Evolutionary conservation across 2,329 filamentous ascomycete species (phyloP).

Genomic region (Huntiella bhutanensis): DNA sequence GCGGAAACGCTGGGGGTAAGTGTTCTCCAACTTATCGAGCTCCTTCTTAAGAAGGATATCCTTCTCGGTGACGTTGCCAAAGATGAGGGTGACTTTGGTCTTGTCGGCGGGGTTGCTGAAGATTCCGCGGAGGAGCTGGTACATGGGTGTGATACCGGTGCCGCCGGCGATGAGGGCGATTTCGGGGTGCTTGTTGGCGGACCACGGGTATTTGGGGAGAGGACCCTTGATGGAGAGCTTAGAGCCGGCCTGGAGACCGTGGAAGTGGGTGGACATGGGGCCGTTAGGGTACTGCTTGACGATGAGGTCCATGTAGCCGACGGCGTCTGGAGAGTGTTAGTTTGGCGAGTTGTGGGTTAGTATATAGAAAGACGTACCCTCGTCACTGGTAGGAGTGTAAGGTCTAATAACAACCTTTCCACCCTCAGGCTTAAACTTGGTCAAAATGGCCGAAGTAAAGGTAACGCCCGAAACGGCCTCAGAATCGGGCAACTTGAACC

Average conservation of each 20-base stretch:
- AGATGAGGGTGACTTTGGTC: conserved; percentile 92
- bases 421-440: conserved; percentile 73
- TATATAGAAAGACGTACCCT: conserved; percentile 32
- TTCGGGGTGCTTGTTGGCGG: conserved; percentile 82
- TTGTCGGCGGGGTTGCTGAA: conserved; percentile 93
- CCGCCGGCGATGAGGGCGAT: conserved; percentile 78
- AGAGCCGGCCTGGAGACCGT: conserved; percentile 66
- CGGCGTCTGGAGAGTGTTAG: conserved; percentile 33
- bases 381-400: conserved; percentile 82
- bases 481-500: conserved; percentile 69
- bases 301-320: conserved; percentile 71
- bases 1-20: conserved; percentile 83
- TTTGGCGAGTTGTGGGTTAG: neutral
- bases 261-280: conserved; percentile 79
- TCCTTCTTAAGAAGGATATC: conserved; percentile 85
- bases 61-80: conserved; percentile 73
- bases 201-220: conserved; percentile 82
- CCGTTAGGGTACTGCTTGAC: conserved; percentile 84
- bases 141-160: conserved; percentile 96
- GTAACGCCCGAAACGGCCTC: conserved; percentile 69
- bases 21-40: conserved; percentile 75
- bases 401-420: conserved; percentile 77
- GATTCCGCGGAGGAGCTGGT: conserved; percentile 76
- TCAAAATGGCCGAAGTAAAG: conserved; percentile 72
- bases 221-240: conserved; percentile 85